A percentile compares a stretch with the other conserved stretches of the same genome.
Evolutionary conservation across 192 early-diverging fungal species (phyloP).

Genomic region (Dispira parvispora): DNA sequence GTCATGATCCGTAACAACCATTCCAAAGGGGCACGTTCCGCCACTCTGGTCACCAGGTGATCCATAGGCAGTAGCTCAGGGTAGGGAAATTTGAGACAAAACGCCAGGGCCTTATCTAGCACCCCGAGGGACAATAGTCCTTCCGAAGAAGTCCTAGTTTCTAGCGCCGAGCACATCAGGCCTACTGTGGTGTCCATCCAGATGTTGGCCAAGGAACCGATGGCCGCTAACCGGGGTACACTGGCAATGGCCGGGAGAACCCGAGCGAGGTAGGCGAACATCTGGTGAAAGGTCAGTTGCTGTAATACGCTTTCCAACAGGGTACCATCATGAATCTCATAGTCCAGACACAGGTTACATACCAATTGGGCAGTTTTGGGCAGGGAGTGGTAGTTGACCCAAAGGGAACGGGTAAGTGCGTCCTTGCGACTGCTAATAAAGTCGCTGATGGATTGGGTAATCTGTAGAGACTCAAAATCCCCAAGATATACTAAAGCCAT

Average conservation of each 20-base stretch:
- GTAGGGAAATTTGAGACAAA: neutral
- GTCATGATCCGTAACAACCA: neutral
- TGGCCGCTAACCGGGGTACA: slow-evolving; percentile 15
- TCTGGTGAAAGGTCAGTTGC: slow-evolving; percentile 19
- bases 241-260: slow-evolving; percentile 28
- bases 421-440: slow-evolving; percentile 48
- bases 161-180: neutral
- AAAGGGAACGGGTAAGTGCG: slow-evolving; percentile 46
- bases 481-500: slow-evolving; percentile 43
- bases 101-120: neutral
- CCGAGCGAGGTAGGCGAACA: slow-evolving; percentile 31
- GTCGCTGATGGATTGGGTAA: slow-evolving; percentile 33
- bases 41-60: neutral
- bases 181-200: neutral
- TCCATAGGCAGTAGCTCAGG: neutral
- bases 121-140: neutral
- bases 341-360: slow-evolving; percentile 60
- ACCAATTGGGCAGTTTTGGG: slow-evolving; percentile 39
- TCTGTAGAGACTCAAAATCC: slow-evolving; percentile 54
- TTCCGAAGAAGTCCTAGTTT: no score
- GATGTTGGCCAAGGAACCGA: neutral
- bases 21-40: neutral
- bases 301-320: slow-evolving; percentile 43
- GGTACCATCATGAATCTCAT: slow-evolving; percentile 35
- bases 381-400: slow-evolving; percentile 43